Evolutionary conservation across 306 rosid genomes (phyloP).

Genomic region (Trifolium repens): DNA sequence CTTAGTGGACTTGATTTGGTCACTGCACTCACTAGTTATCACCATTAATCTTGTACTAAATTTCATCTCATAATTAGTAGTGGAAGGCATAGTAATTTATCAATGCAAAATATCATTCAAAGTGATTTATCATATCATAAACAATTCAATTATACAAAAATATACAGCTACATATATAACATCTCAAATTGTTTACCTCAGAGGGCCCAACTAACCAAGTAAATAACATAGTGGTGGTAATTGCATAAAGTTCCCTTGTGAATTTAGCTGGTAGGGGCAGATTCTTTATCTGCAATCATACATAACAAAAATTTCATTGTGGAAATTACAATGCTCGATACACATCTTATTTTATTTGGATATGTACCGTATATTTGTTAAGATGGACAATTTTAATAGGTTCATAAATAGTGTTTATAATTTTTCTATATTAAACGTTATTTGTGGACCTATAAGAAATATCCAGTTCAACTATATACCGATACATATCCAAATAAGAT

Average conservation of each 20-base stretch:
- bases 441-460: too few species aligned
- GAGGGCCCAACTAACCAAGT: constrained; percentile 92
- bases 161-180: background rate
- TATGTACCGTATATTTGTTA: too few species aligned
- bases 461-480: accelerated
- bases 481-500: too few species aligned
- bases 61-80: constrained; percentile 25
- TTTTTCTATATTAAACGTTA: too few species aligned
- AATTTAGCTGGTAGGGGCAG: constrained; percentile 71
- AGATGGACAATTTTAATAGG: too few species aligned
- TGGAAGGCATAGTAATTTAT: constrained; percentile 26
- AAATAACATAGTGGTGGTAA: constrained; percentile 76
- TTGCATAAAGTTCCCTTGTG: constrained; percentile 74
- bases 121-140: constrained; percentile 10
- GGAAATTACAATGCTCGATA: constrained; percentile 24
- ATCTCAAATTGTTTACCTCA: constrained; percentile 57
- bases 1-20: constrained; percentile 28
- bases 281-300: constrained; percentile 61
- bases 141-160: background rate
- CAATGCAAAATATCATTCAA: background rate
- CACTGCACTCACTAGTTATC: constrained; percentile 19
- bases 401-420: too few species aligned
- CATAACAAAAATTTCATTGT: constrained; percentile 12
- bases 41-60: background rate
- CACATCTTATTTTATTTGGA: too few species aligned